Conservation (phyloP, 345 rosid genomes). For the Punica granatum region DNA sequence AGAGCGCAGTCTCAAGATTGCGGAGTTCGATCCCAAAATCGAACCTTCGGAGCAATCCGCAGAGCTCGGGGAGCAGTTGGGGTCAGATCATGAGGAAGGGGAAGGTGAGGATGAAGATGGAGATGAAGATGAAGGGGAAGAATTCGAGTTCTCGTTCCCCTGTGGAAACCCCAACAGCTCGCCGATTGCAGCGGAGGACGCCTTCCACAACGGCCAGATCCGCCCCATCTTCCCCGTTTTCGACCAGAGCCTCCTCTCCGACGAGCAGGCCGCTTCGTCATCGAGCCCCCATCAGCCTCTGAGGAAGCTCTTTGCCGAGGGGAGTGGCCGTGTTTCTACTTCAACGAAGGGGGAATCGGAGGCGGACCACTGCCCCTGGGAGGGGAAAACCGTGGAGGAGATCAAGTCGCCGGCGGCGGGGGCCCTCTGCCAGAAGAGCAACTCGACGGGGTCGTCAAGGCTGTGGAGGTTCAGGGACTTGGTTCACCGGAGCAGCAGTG, state of each 20-base stretch:
- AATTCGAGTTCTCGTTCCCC: slow-evolving; percentile 41
- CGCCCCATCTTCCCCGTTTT: slow-evolving; percentile 41
- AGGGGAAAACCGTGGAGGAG: slow-evolving; percentile 29
- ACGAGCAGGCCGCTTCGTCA: not conserved
- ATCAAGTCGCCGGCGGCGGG: slow-evolving; percentile 34
- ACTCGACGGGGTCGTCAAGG: slow-evolving; percentile 51
- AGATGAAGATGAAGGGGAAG: slow-evolving; percentile 19
- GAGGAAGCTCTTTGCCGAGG: slow-evolving; percentile 34
- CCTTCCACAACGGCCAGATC: slow-evolving; percentile 45
- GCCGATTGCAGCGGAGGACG: slow-evolving; percentile 41
- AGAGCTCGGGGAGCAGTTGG: not conserved
- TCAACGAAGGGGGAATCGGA: slow-evolving; percentile 6
- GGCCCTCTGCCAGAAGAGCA: slow-evolving; percentile 48
- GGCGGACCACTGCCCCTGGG: slow-evolving; percentile 35
- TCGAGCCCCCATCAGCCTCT: slow-evolving; percentile 18
- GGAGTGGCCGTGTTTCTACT: not conserved
- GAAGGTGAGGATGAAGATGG: slow-evolving; percentile 9
- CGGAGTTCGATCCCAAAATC: not conserved
- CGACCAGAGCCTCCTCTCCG: slow-evolving; percentile 24
- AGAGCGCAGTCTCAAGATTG: not conserved
- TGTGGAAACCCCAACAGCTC: slow-evolving; percentile 25
- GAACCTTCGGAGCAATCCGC: not conserved
- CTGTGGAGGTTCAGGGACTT: slow-evolving; percentile 43
- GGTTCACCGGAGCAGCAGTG: slow-evolving; percentile 38
- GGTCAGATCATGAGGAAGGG: no score